phyloP scores from a whole-genome alignment of 345 rosid species.

The Raphanus raphanistrum region DNA sequence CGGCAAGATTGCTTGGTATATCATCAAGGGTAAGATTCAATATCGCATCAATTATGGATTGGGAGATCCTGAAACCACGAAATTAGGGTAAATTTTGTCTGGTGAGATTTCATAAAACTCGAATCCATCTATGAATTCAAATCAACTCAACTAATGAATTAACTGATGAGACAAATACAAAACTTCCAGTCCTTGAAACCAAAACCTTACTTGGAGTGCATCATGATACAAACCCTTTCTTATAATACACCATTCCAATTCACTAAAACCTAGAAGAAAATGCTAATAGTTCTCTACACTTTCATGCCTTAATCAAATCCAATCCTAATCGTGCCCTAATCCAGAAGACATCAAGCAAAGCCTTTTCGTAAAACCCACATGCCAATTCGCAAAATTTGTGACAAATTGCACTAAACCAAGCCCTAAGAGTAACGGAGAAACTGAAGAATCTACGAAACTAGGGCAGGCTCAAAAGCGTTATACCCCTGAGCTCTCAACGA shows the following conservation, averaged over 20 bases:
- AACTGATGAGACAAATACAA: not conserved
- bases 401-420: not conserved
- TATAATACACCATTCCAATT: not conserved
- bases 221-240: not conserved
- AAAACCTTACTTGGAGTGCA: conserved; percentile 8
- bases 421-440: not conserved
- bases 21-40: conserved; percentile 84
- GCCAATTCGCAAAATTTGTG: no score
- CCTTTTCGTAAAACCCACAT: no score
- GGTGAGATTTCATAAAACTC: not conserved
- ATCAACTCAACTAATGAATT: not conserved
- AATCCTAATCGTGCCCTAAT: no score
- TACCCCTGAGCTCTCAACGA: conserved; percentile 67
- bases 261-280: conserved; percentile 3
- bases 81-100: not conserved
- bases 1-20: conserved; percentile 75
- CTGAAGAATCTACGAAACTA: not conserved
- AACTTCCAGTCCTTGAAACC: not conserved
- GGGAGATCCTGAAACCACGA: conserved; percentile 59
- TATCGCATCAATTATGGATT: conserved; percentile 74
- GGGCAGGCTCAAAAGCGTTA: not conserved
- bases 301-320: not conserved
- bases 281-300: not conserved
- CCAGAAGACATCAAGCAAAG: no score
- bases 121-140: not conserved